Conservation (phyloP, 495 filamentous ascomycete species). For the Xylaria venustula region DNA sequence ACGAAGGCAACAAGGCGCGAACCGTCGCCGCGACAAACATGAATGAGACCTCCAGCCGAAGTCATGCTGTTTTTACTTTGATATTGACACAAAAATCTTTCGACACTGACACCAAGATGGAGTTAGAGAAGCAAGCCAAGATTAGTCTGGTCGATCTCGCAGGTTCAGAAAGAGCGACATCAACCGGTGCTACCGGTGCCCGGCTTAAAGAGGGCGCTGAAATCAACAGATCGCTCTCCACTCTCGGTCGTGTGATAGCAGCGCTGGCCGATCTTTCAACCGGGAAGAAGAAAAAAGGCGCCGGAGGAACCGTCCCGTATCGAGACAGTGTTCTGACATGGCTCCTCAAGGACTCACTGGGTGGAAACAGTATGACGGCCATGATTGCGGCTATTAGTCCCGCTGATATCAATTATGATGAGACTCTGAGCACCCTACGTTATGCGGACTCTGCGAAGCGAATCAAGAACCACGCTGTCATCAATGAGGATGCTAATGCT, state of each 20-base stretch:
- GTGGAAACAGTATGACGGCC: conserved; percentile 98
- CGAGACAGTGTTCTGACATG: conserved; percentile 96
- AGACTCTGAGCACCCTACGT: conserved; percentile 90
- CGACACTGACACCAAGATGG: conserved; percentile 91
- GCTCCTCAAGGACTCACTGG: conserved; percentile 95
- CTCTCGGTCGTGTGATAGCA: conserved; percentile 96
- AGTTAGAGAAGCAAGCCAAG: conserved; percentile 94
- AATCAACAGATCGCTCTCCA: conserved; percentile 96
- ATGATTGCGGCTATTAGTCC: conserved; percentile 99
- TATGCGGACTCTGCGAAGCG: conserved; percentile 98
- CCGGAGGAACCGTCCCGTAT: conserved; percentile 82
- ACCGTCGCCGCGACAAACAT: conserved; percentile 99
- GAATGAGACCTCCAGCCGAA: conserved; percentile 99
- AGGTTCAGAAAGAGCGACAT: conserved; percentile 93
- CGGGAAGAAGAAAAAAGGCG: conserved; percentile 77
- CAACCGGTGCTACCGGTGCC: conserved; percentile 93
- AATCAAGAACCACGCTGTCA: conserved; percentile 99
- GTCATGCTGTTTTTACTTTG: conserved; percentile 96
- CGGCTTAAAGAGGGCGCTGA: conserved; percentile 97
- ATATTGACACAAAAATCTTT: conserved; percentile 93
- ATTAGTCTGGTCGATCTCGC: conserved; percentile 98
- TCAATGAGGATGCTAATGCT: conserved; percentile 98
- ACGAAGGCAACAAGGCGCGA: conserved; percentile 97
- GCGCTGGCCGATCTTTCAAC: conserved; percentile 88
- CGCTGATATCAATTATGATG: conserved; percentile 98